Conservation (phyloP, 2,329 filamentous ascomycete genomes). For the Fusarium albosuccineum region DNA sequence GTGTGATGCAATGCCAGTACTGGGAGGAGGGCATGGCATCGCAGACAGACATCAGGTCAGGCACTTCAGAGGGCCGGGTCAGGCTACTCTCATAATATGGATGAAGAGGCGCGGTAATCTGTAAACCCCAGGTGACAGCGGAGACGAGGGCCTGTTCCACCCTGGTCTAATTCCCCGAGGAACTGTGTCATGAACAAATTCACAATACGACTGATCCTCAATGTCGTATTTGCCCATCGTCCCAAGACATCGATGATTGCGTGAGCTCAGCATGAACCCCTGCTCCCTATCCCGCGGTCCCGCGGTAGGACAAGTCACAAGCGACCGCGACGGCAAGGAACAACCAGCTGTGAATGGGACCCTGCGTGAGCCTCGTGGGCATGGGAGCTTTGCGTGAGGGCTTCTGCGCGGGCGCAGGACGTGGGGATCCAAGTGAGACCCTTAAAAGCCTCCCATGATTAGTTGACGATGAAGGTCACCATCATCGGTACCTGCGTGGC, state of each 20-base stretch:
- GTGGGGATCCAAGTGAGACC: conserved; percentile 27
- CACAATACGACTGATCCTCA: conserved; percentile 28
- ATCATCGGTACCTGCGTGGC: conserved; percentile 44
- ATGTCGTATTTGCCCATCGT: conserved; percentile 20
- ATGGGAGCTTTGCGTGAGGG: conserved; percentile 22
- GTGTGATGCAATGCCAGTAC: conserved; percentile 13
- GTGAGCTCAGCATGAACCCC: conserved; percentile 36
- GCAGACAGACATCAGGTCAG: conserved; percentile 14
- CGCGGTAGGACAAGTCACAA: conserved; percentile 32
- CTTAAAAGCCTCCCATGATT: conserved; percentile 12
- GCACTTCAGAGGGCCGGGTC: conserved; percentile 13
- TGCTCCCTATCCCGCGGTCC: conserved; percentile 35
- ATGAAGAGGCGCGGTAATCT: conserved; percentile 7
- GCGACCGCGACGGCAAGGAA: conserved; percentile 37
- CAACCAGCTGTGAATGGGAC: conserved; percentile 35
- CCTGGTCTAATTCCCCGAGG: conserved; percentile 15
- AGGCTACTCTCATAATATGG: not conserved
- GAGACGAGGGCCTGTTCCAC: conserved; percentile 9
- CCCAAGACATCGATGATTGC: conserved; percentile 20
- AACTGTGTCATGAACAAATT: conserved; percentile 37
- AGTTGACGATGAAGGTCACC: conserved; percentile 18
- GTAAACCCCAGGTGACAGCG: conserved; percentile 22
- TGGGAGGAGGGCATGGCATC: not conserved
- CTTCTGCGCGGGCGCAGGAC: conserved; percentile 27
- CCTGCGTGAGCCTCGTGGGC: conserved; percentile 45